Evolutionary conservation across 1,139 yeast species (phyloP).

Genomic region (Candida sojae): DNA sequence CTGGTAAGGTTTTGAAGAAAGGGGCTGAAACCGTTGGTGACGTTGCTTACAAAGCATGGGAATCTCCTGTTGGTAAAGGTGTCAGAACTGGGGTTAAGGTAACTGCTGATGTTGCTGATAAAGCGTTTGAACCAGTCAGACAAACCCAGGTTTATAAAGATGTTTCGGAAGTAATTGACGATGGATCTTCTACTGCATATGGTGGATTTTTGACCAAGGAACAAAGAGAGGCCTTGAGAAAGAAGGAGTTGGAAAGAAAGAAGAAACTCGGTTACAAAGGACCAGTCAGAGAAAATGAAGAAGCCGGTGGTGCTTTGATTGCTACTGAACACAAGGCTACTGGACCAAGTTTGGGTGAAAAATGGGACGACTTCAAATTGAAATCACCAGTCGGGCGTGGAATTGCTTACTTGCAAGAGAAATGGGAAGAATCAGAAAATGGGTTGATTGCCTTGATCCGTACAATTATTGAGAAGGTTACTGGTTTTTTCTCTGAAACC

Average conservation of each 20-base stretch:
- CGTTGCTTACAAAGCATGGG: constrained; percentile 94
- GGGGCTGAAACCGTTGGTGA: constrained; percentile 95
- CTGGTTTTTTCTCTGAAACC: constrained; percentile 92
- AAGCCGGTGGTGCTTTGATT: constrained; percentile 84
- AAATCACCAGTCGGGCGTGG: constrained; percentile 71
- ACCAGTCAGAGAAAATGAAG: constrained; percentile 74
- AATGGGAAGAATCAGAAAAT: constrained; percentile 94
- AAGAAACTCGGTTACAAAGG: constrained; percentile 62
- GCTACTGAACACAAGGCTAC: constrained; percentile 79
- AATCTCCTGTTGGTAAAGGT: constrained; percentile 86
- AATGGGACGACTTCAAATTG: constrained; percentile 68
- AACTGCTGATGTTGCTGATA: constrained; percentile 82
- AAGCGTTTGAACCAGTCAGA: constrained; percentile 92
- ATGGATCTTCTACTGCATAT: constrained; percentile 83
- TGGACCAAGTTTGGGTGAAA: constrained; percentile 69
- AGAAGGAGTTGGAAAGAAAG: constrained; percentile 53
- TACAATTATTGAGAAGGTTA: constrained; percentile 75
- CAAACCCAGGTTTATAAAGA: constrained; percentile 88
- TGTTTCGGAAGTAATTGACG: constrained; percentile 86
- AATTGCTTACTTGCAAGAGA: constrained; percentile 61
- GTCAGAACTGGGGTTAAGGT: constrained; percentile 80
- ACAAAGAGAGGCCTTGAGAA: constrained; percentile 74
- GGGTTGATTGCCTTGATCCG: constrained; percentile 83
- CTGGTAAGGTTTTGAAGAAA: constrained; percentile 80
- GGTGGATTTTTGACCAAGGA: constrained; percentile 94